Base-by-base conservation (phyloP, 2,329 filamentous ascomycete species). In the Aphanocladium album region DNA sequence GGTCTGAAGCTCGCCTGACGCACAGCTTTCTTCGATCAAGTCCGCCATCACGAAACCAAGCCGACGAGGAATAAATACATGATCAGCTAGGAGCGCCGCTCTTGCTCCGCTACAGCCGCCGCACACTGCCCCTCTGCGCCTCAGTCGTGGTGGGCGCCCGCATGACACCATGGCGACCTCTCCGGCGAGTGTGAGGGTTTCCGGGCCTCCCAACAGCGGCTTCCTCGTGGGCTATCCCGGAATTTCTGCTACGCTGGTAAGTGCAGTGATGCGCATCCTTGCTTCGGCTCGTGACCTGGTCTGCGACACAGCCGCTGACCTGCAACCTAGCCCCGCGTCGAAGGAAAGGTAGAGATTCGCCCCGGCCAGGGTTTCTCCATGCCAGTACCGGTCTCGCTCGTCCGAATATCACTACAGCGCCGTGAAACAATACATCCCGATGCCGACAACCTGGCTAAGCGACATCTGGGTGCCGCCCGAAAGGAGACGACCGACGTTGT, bases 201-300 rank as follows among this genome's bases (percentile, higher is more conserved):
- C 92, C 67, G 95, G 95, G 73, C 93, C 93, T 73, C 93, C 95
- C 69, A 99, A 99, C 79, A 95, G 91, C 78, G 95, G 90, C 78
- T 97, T 96, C 73, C 83, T 98, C 66, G 91, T 98, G 68, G 95
- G 95, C 69, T 99, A 98, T 76, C 95, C 95, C 60, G 95, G 95
- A 68, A 98, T 99, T 76, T 97, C 93, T 60, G 95, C 95, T 70
- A 99, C 95, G 41, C 77, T 97, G 85, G 93, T 97, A 83, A 78
- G 91, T 85, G 51, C 50, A 57, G 60, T 50, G 60, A 52, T 60
- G 57, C 62, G 60, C 57, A 51, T 59, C 45, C 60, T 57, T 60
- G 62, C 64, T 51, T 45, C 53, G 25, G 33, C 35, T 51, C 35
- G 12, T 46, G 7, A 19, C 25, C 17, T 21, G 2, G 11, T 3